These are phyloP conservation scores for Candida patagonica DNA, from an alignment of 805 yeast genomes.

Conservation along the genomic window DNA sequence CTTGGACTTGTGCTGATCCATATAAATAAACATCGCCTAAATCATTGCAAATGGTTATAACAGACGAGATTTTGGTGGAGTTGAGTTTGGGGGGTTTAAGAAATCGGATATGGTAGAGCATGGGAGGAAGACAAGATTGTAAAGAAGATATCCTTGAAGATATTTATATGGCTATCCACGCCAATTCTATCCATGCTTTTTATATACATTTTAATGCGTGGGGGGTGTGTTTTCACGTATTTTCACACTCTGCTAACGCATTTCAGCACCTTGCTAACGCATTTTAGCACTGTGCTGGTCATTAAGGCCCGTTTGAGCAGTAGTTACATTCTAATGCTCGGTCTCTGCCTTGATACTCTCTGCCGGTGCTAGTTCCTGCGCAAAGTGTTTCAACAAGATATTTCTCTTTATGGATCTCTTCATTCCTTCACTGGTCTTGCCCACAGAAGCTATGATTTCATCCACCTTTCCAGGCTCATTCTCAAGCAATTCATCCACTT, in stretches of 20 bases:
- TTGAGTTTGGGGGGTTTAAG: slow-evolving; percentile 24
- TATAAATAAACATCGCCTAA: slow-evolving; percentile 33
- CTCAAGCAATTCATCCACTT: slow-evolving; percentile 24
- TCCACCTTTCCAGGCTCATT: slow-evolving; percentile 31
- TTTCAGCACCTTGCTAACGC: too few relatives aligned
- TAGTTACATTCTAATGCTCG: too few relatives aligned
- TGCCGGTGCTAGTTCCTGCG: slow-evolving; percentile 24
- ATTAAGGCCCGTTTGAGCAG: too few relatives aligned
- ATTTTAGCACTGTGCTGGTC: too few relatives aligned
- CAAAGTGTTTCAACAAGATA: slow-evolving; percentile 55
- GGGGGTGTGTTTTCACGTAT: background rate
- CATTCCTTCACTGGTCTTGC: slow-evolving; percentile 31
- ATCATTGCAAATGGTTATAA: slow-evolving; percentile 30
- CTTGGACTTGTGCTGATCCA: slow-evolving; percentile 20
- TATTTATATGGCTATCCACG: slow-evolving; percentile 18
- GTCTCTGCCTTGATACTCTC: too few relatives aligned
- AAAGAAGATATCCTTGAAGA: slow-evolving; percentile 5
- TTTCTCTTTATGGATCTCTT: slow-evolving; percentile 56
- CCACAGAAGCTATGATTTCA: slow-evolving; percentile 29
- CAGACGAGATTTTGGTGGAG: slow-evolving; percentile 8
- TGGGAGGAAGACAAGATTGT: slow-evolving; percentile 3
- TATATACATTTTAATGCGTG: background rate
- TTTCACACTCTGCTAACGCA: too few relatives aligned
- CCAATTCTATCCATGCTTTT: background rate
- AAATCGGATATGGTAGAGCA: slow-evolving; percentile 30